These are phyloP conservation scores for Taiwanofungus camphoratus DNA, from an alignment of 1,284 basidiomycete species.

Conservation along the genomic window DNA sequence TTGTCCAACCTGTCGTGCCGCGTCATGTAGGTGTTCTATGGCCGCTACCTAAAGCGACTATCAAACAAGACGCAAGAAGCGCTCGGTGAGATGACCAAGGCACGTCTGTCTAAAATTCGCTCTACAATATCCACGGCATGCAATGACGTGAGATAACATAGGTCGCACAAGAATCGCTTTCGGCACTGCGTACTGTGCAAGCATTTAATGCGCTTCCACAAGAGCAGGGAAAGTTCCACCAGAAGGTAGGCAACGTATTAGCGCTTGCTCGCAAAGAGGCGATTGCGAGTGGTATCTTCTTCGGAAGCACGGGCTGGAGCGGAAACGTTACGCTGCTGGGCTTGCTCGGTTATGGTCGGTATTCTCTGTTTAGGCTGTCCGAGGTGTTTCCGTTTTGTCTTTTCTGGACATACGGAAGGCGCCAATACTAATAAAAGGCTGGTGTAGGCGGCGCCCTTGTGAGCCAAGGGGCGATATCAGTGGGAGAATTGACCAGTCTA, in stretches of 20 bases:
- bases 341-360: constrained; percentile 82
- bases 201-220: constrained; percentile 78
- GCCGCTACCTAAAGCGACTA: constrained; percentile 88
- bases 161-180: constrained; percentile 86
- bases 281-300: constrained; percentile 87
- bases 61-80: constrained; percentile 93
- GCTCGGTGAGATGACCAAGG: constrained; percentile 92
- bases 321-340: constrained; percentile 92
- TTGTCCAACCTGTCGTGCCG: background rate
- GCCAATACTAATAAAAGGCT: background rate
- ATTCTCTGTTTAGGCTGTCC: background rate
- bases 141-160: constrained; percentile 18
- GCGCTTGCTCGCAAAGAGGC: constrained; percentile 84
- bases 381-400: background rate
- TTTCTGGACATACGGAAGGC: background rate
- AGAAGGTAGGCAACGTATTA: constrained; percentile 68
- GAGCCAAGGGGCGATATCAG: constrained; percentile 79
- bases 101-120: constrained; percentile 14
- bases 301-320: constrained; percentile 89
- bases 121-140: background rate
- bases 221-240: constrained; percentile 68
- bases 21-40: constrained; percentile 83
- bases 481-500: constrained; percentile 87
- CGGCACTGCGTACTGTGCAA: constrained; percentile 91
- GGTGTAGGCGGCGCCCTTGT: constrained; percentile 82